phyloP scores from a whole-genome alignment of 2,329 filamentous ascomycete species.

The Botrytis fragariae region DNA sequence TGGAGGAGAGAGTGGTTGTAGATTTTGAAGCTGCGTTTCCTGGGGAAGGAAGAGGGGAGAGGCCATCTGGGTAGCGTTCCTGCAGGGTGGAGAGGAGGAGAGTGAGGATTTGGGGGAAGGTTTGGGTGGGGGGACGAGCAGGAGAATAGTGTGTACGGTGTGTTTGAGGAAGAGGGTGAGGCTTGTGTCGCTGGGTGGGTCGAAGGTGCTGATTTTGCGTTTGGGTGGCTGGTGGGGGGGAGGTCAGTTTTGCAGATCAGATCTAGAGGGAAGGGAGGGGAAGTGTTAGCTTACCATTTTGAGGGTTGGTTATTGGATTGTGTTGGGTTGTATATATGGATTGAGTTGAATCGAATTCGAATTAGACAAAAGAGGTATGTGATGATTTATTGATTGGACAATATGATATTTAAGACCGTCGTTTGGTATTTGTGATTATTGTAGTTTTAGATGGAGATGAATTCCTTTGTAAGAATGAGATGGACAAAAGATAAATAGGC shows the following conservation, averaged over 20 bases:
- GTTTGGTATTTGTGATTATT: not conserved
- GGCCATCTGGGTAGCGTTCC: constrained; percentile 55
- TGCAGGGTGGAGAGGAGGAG: constrained; percentile 58
- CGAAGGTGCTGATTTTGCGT: not conserved
- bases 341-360: not conserved
- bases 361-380: not conserved
- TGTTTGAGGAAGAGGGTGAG: constrained; percentile 71
- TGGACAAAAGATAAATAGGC: not conserved
- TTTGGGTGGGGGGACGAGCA: constrained; percentile 60
- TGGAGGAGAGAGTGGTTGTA: constrained; percentile 22
- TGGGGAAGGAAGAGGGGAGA: constrained; percentile 35
- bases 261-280: not conserved
- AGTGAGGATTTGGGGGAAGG: constrained; percentile 56
- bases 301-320: not conserved
- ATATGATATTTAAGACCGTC: not conserved
- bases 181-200: constrained; percentile 39
- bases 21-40: constrained; percentile 30
- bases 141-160: constrained; percentile 66
- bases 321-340: not conserved
- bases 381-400: no score
- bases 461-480: not conserved
- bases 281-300: constrained; percentile 5
- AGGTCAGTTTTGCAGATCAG: not conserved
- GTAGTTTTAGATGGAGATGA: not conserved
- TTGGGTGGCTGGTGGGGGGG: constrained; percentile 3